A percentile compares a stretch with the other conserved stretches of the same genome.
phyloP scores from a whole-genome alignment of 1,139 yeast genomes.

The Meyerozyma elateridarum region DNA sequence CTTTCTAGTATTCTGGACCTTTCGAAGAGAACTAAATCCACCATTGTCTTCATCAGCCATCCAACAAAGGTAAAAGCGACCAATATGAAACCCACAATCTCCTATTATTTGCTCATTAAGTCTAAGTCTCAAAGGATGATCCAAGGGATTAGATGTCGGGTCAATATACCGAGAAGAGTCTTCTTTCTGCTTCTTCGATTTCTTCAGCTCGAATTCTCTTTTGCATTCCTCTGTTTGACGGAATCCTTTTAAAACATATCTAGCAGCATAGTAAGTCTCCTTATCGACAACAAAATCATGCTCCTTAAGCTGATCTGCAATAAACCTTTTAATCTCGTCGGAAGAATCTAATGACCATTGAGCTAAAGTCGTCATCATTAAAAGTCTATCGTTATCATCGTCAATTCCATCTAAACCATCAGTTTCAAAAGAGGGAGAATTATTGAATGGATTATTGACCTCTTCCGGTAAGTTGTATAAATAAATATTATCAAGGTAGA shows the following conservation, averaged over 20 bases:
- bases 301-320: slow-evolving; percentile 24
- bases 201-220: slow-evolving; percentile 27
- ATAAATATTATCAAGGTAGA: slow-evolving; percentile 22
- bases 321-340: slow-evolving; percentile 34
- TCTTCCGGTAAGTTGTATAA: slow-evolving; percentile 14
- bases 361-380: slow-evolving; percentile 40
- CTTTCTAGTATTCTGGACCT: slow-evolving; percentile 25
- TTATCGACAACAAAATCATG: slow-evolving; percentile 45
- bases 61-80: slow-evolving; percentile 43
- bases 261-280: slow-evolving; percentile 40
- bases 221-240: slow-evolving; percentile 29
- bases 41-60: slow-evolving; percentile 39
- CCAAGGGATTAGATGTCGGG: slow-evolving; percentile 12
- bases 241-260: slow-evolving; percentile 37
- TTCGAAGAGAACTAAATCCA: slow-evolving; percentile 32
- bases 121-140: slow-evolving; percentile 20
- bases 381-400: slow-evolving; percentile 41
- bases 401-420: slow-evolving; percentile 41
- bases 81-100: slow-evolving; percentile 42
- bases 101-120: slow-evolving; percentile 42
- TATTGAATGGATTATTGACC: slow-evolving; percentile 29
- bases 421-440: slow-evolving; percentile 33
- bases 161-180: slow-evolving; percentile 10
- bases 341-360: slow-evolving; percentile 49
- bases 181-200: slow-evolving; percentile 21